Conservation (phyloP, 2,329 filamentous ascomycete species). For the Trichoderma atrobrunneum region DNA sequence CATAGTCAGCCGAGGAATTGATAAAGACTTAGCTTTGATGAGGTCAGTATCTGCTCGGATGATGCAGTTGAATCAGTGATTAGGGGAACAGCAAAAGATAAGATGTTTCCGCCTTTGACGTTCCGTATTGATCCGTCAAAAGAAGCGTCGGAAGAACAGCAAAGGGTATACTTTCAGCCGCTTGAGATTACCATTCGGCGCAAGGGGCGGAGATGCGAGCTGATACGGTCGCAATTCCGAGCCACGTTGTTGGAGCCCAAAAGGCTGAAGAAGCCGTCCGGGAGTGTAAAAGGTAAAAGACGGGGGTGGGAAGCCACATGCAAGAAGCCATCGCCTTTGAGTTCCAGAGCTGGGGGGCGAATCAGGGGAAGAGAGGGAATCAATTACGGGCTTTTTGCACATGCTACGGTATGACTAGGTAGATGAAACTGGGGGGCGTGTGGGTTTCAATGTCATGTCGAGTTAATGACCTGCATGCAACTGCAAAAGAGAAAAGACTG, state of each 20-base stretch:
- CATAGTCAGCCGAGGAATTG: not conserved
- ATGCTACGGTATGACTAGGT: not conserved
- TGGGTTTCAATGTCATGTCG: not conserved
- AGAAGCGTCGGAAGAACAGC: not conserved
- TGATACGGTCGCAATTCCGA: slow-evolving; percentile 16
- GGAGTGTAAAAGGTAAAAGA: not conserved
- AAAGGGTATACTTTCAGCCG: slow-evolving; percentile 12
- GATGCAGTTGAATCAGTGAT: not conserved
- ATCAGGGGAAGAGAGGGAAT: slow-evolving; percentile 9
- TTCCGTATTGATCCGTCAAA: slow-evolving; percentile 11
- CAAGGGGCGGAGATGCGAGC: slow-evolving; percentile 6
- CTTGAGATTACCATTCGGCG: not conserved
- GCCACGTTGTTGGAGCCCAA: not conserved
- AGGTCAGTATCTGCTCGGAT: not conserved
- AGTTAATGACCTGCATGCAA: slow-evolving; percentile 4
- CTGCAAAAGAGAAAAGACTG: not conserved
- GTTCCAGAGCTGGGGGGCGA: no score
- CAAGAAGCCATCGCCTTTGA: not conserved
- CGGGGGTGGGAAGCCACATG: not conserved
- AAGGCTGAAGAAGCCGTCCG: not conserved
- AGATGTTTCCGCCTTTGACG: not conserved
- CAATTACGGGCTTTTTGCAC: not conserved
- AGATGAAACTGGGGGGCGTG: not conserved
- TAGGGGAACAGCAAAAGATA: not conserved
- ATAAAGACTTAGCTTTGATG: not conserved